A percentile compares a stretch with the other conserved stretches of the same genome.
Evolutionary conservation across 768 basidiomycete species (phyloP).

Genomic region (Austroboletus festivus): DNA sequence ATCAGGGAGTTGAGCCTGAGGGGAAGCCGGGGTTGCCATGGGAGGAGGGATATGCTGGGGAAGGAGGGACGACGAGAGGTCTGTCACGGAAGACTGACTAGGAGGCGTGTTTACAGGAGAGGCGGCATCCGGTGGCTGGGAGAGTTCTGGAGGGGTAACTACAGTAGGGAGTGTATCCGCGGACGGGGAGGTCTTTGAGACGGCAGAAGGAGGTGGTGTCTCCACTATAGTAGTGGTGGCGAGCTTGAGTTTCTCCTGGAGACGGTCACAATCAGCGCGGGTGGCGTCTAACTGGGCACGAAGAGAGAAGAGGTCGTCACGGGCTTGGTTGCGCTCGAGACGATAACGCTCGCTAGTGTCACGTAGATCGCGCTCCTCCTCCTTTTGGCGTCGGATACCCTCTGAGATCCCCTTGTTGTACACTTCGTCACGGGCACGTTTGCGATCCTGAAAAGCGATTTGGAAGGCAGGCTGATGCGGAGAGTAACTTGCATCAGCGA

Average conservation of each 20-base stretch:
- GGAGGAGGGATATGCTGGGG: constrained; percentile 21
- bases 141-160: constrained; percentile 4
- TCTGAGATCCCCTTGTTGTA: constrained; percentile 40
- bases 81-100: constrained; percentile 14
- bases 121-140: constrained; percentile 1
- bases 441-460: constrained; percentile 38
- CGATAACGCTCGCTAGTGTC: constrained; percentile 34
- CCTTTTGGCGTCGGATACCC: constrained; percentile 40
- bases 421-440: constrained; percentile 37
- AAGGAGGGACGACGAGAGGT: constrained; percentile 18
- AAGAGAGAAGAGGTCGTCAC: constrained; percentile 30
- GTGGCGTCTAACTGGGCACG: constrained; percentile 34
- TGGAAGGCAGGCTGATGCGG: constrained; percentile 38
- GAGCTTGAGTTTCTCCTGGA: constrained; percentile 25
- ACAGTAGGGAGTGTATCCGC: neutral
- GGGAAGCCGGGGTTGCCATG: constrained; percentile 32
- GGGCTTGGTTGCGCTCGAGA: constrained; percentile 35
- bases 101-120: constrained; percentile 6
- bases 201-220: constrained; percentile 2
- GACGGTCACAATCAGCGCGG: constrained; percentile 32
- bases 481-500: constrained; percentile 38
- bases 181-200: constrained; percentile 6
- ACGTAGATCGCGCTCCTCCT: constrained; percentile 34
- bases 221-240: neutral
- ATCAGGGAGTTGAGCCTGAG: constrained; percentile 33